Percentiles rank a stretch among this genome's conserved stretches.
phyloP scores from a whole-genome alignment of 805 yeast genomes.

The Saccharomycopsis sp. region DNA sequence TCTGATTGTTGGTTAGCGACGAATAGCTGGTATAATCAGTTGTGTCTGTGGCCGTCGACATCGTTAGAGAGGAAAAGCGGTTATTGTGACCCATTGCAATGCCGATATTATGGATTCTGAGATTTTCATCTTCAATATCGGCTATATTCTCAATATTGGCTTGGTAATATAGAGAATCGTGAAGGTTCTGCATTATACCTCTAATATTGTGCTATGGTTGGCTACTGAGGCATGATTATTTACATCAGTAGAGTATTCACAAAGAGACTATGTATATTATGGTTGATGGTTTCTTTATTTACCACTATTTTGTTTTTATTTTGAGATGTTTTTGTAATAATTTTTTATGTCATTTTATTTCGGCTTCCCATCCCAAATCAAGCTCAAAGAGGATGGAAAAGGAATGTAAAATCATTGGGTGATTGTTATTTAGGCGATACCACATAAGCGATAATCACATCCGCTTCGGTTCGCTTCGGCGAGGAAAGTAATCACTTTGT shows the following conservation, averaged over 20 bases:
- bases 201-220: background rate
- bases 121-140: too few relatives aligned
- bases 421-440: background rate
- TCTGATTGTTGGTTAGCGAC: background rate
- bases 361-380: background rate
- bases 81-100: background rate
- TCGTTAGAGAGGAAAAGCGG: background rate
- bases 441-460: too few relatives aligned
- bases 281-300: too few relatives aligned
- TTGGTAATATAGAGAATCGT: background rate
- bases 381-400: background rate
- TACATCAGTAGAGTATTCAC: too few relatives aligned
- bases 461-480: too few relatives aligned
- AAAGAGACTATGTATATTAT: too few relatives aligned
- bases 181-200: background rate
- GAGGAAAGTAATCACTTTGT: too few relatives aligned
- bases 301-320: background rate
- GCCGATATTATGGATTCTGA: too few relatives aligned
- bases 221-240: too few relatives aligned
- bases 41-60: background rate
- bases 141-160: background rate
- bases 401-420: background rate
- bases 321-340: background rate
- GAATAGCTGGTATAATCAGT: background rate
- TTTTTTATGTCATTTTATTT: too few relatives aligned